Percentiles rank a stretch among this genome's conserved stretches.
Evolutionary conservation across 78 protist species (phyloP).

Genomic region (Chrysochromulina parva): DNA sequence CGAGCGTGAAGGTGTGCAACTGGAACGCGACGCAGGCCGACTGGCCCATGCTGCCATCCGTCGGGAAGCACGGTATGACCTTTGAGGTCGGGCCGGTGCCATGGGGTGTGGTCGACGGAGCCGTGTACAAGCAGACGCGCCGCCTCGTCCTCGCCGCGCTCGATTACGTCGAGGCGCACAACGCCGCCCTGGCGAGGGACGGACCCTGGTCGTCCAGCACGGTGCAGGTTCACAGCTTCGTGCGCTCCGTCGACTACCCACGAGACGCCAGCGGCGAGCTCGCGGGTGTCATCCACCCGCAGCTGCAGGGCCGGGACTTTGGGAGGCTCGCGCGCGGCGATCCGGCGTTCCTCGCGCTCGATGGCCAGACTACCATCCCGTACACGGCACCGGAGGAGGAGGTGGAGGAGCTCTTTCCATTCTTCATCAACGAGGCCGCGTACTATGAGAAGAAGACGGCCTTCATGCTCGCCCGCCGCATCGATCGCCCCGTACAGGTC

Average conservation of each 20-base stretch:
- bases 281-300: background rate
- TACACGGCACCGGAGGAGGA: background rate
- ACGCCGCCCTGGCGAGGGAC: background rate
- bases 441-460: background rate
- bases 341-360: background rate
- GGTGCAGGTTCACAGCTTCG: background rate
- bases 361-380: background rate
- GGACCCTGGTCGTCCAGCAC: background rate
- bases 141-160: background rate
- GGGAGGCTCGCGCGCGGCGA: background rate
- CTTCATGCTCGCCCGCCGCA: background rate
- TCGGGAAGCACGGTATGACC: background rate
- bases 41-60: background rate
- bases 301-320: background rate
- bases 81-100: constrained; percentile 11
- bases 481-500: no score
- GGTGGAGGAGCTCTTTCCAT: background rate
- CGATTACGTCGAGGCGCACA: constrained; percentile 3
- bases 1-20: background rate
- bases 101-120: background rate
- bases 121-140: background rate
- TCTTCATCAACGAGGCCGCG: constrained; percentile 29
- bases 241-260: background rate
- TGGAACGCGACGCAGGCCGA: background rate
- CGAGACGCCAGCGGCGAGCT: background rate